A percentile compares a stretch with the other conserved stretches of the same genome.
Conservation (phyloP, 2,329 filamentous ascomycete species). For the Diaporthe velutina region DNA sequence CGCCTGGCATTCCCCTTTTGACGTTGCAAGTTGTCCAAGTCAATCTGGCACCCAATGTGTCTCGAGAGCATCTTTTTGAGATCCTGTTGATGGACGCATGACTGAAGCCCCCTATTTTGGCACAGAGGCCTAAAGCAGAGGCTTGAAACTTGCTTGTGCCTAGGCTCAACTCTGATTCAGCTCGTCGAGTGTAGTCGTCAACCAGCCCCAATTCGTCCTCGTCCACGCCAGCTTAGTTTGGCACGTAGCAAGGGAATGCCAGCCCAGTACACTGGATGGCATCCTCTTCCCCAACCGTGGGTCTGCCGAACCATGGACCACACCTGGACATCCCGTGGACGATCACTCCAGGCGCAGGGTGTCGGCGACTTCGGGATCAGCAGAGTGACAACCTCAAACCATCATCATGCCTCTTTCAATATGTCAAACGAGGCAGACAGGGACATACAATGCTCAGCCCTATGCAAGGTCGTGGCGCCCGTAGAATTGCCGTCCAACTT, state of each 20-base stretch:
- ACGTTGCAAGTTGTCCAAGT: conserved; percentile 2
- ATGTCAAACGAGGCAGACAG: conserved; percentile 11
- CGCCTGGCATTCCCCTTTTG: background rate
- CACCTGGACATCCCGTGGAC: background rate
- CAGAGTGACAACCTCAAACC: conserved; percentile 12
- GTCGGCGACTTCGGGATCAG: background rate
- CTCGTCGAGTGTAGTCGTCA: background rate
- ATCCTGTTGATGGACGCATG: background rate
- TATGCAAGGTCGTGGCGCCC: background rate
- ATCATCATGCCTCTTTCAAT: background rate
- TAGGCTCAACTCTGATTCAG: conserved; percentile 25
- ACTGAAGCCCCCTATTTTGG: background rate
- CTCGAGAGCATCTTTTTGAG: background rate
- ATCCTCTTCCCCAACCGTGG: background rate
- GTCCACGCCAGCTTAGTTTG: background rate
- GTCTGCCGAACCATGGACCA: background rate
- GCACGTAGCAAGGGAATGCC: background rate
- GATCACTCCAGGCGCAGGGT: conserved; percentile 22
- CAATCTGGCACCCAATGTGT: conserved; percentile 15
- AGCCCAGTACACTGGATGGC: background rate
- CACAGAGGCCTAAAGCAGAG: background rate
- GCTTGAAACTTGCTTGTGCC: conserved; percentile 3
- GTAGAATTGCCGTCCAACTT: background rate
- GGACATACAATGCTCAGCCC: background rate
- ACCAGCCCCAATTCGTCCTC: background rate